Conservation (phyloP, 805 yeast species). For the Lipomyces mesembrius region DNA sequence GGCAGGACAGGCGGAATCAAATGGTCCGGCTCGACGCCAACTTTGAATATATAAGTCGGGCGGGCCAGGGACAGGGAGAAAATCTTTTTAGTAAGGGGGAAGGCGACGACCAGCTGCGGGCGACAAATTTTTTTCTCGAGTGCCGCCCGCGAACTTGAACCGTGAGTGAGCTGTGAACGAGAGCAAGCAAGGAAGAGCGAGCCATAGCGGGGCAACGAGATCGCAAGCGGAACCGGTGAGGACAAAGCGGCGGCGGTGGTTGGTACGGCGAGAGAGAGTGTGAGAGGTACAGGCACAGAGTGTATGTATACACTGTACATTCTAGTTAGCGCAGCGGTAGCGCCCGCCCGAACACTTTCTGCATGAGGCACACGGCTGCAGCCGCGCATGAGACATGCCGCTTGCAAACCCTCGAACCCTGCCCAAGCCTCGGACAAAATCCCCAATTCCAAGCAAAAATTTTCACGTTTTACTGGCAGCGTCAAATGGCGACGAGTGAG, state of each 20-base stretch:
- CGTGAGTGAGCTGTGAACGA: background rate
- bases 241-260: constrained; percentile 1
- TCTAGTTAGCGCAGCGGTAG: background rate
- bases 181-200: background rate
- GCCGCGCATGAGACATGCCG: too few relatives aligned
- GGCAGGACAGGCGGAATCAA: background rate
- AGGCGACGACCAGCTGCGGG: too few relatives aligned
- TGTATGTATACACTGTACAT: too few relatives aligned
- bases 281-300: background rate
- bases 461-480: background rate
- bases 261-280: too few relatives aligned
- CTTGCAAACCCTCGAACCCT: background rate
- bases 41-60: background rate
- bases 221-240: background rate
- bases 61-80: background rate
- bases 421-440: background rate
- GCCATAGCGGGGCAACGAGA: too few relatives aligned
- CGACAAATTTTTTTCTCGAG: background rate
- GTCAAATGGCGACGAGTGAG: background rate
- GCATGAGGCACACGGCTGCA: background rate
- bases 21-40: background rate
- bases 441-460: background rate
- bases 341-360: background rate
- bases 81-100: background rate
- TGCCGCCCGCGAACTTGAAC: too few relatives aligned